phyloP scores from a whole-genome alignment of 208 protist species.

The Crithidia fasciculata region DNA sequence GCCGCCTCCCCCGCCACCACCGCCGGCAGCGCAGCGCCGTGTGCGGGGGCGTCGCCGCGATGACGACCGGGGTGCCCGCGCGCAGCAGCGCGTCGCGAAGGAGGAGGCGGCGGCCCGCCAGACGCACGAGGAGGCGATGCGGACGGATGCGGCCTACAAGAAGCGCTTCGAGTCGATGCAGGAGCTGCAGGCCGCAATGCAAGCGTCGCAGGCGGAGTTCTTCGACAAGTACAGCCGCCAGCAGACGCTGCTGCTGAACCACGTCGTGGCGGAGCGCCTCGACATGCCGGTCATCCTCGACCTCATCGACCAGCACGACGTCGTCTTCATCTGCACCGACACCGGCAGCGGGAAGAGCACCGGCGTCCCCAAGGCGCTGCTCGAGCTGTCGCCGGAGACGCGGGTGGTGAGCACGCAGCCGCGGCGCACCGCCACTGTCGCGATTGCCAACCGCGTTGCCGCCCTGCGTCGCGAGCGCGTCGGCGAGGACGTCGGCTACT shows the following conservation, averaged over 20 bases:
- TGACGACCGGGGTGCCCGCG: conserved; percentile 32
- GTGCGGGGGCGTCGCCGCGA: conserved; percentile 42
- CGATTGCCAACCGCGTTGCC: conserved; percentile 76
- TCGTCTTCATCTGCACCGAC: conserved; percentile 88
- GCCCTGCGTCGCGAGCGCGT: conserved; percentile 58
- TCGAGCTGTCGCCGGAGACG: conserved; percentile 51
- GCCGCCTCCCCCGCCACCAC: not conserved
- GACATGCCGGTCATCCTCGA: conserved; percentile 83
- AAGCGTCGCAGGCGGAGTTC: conserved; percentile 51
- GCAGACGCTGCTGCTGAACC: conserved; percentile 49
- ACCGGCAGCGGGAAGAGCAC: conserved; percentile 91
- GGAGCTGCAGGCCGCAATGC: conserved; percentile 62
- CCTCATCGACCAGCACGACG: conserved; percentile 83
- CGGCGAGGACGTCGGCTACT: conserved; percentile 84
- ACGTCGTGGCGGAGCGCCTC: conserved; percentile 67
- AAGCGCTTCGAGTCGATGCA: conserved; percentile 70
- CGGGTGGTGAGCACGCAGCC: conserved; percentile 81
- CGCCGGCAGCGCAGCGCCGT: conserved; percentile 7
- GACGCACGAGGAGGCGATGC: conserved; percentile 70
- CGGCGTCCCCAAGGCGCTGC: conserved; percentile 79
- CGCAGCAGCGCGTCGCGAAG: conserved; percentile 45
- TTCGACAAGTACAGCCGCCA: conserved; percentile 59
- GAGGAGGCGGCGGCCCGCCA: conserved; percentile 47
- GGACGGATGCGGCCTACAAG: conserved; percentile 72
- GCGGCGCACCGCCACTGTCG: conserved; percentile 75